Base-by-base conservation (phyloP, 495 filamentous ascomycete genomes). In the Wilcoxina mikolae region DNA sequence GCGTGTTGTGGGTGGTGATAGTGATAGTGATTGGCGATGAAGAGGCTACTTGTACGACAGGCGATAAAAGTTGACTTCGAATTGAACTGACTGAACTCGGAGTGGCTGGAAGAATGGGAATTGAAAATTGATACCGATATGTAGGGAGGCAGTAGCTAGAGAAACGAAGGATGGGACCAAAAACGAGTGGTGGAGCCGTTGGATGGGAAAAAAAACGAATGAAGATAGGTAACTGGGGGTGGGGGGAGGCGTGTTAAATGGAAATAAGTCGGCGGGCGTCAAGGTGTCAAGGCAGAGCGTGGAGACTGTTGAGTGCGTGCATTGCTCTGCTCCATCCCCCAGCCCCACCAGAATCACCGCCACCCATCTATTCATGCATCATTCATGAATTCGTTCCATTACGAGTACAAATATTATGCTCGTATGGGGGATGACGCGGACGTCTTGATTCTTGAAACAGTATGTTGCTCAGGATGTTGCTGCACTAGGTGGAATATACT, bases 1-100 rank as follows among this genome's bases (percentile, higher is more conserved):
- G 48, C 41, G 10, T 39, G 18, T 26, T 35, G 11, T 29, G 29
- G 53, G 48, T 28, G 41, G 53, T 28, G 38, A 51, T 46, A 24
- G 4, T 22, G 28, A 39, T 39, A 39, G 43, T 23, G 45, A 35
- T 26, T 23, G 26, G 39, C 25, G 51, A 55, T 26, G n/a, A 39
- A 3, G 35, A 12, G 35, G 20, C 35, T 39, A 5, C 2, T 12
- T 39, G 35, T 39, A 15, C 35, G 35, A 39, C 20, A 39, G 20
- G 20, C 20, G 35, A n/a, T 39, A 39, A 18, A 39, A 12, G 35
- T 39, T 39, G 35, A 39, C 35, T 39, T 18, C 20, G 15, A 18
- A 39, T 18, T 39, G 35, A 39, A 1, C 20, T 39, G 35, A 39
- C 15, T 39, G 20, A 39, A 15, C 12, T 15, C 12, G 35, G 35